Conservation (phyloP, 768 basidiomycete species). For the Hemileccinum rubropunctum region DNA sequence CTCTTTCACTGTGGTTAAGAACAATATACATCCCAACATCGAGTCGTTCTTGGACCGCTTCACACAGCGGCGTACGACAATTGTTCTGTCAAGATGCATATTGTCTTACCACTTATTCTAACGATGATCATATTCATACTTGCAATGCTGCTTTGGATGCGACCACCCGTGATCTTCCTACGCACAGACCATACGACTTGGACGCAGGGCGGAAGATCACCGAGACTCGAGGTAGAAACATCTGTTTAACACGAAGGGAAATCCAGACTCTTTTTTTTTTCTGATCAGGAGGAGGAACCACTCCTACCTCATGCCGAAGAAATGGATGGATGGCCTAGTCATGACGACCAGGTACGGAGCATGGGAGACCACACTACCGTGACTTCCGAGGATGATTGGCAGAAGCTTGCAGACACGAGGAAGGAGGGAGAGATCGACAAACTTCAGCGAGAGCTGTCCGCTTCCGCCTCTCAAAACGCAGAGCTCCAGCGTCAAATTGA, state of each 20-base stretch:
- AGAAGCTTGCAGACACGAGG: not conserved
- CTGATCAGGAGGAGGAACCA: slow-evolving; percentile 1
- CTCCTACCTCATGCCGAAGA: not conserved
- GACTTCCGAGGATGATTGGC: not conserved
- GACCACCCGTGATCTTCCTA: not conserved
- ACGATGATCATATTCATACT: not conserved
- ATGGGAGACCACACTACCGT: not conserved
- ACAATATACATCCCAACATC: no score
- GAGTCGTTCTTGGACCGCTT: no score
- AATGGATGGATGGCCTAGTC: not conserved
- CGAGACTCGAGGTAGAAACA: not conserved
- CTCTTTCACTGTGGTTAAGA: no score
- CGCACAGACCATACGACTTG: not conserved
- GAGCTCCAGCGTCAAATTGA: not conserved
- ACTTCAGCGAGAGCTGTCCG: not conserved
- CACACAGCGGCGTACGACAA: no score
- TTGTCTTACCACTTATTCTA: not conserved
- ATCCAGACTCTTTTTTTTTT: not conserved
- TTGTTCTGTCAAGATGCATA: no score
- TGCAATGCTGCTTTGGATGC: not conserved
- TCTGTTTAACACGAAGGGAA: not conserved
- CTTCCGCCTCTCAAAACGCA: not conserved
- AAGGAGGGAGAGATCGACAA: not conserved
- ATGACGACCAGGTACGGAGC: not conserved
- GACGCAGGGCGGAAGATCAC: not conserved